Conservation (phyloP, 257 asterid genomes). For the Solanum paucissectum region DNA sequence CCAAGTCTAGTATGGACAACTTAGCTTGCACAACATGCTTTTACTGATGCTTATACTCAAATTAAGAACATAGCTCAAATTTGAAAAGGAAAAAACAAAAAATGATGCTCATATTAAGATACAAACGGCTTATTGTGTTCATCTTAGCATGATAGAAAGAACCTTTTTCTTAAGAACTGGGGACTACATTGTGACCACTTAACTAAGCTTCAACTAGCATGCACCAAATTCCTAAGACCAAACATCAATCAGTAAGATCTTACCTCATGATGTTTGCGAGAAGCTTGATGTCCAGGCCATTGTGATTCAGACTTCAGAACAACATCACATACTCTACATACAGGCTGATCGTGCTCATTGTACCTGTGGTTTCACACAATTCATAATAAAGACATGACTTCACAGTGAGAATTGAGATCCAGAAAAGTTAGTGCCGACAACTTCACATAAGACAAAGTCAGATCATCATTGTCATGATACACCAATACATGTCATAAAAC, state of each 20-base stretch:
- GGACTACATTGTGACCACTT: background rate
- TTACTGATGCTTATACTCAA: background rate
- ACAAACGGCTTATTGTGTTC: background rate
- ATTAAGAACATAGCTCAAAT: background rate
- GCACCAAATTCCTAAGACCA: background rate
- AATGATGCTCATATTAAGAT: background rate
- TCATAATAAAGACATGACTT: background rate
- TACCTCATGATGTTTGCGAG: conserved; percentile 88
- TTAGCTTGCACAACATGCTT: background rate
- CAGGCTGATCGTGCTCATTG: conserved; percentile 66
- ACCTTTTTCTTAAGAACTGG: background rate
- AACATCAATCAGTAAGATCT: background rate
- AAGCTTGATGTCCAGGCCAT: conserved; percentile 96
- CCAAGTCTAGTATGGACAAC: background rate
- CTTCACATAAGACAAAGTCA: background rate
- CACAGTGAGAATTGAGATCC: background rate
- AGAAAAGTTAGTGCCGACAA: background rate
- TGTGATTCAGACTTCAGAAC: conserved; percentile 64
- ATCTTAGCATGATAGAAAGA: background rate
- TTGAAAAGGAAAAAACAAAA: background rate
- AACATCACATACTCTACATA: conserved; percentile 78
- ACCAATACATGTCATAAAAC: background rate
- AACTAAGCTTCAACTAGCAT: background rate
- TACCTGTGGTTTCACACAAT: conserved; percentile 40
- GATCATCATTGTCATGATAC: background rate